Evolutionary conservation across 2,329 filamentous ascomycete species (phyloP), one percentile per base, ranked within the genome.

Genomic region (Exophiala sideris): DNA sequence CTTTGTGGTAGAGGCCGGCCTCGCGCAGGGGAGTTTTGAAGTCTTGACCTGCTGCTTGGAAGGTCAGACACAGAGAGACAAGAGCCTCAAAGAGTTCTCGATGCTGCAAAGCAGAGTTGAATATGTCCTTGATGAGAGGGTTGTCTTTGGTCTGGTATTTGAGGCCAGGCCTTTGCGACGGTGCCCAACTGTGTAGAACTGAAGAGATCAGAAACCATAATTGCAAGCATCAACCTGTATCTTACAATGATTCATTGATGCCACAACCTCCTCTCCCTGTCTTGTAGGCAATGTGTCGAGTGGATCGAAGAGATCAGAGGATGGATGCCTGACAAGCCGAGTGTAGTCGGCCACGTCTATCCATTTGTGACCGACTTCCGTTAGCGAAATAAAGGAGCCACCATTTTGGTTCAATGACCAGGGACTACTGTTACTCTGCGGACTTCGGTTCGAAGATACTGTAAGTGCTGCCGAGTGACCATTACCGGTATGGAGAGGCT

Each of bases 1-100:
- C 52, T 33, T 59, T 56, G 47, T 59, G 57, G 20, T 59, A 50
- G 10, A 59, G 47, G 18, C 49, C 39, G 10, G 40, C 48, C 35
- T 49, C 54, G 40, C 48, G 54, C 33, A 56, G 34, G 16, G 39
- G 34, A 11, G 20, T 34, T 7, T 56, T 41, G 33, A 56, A 56
- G 29, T 52, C 41, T 45, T 52, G 44, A 41, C 50, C 44, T 11
- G 53, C 53, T 3, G 57, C 57, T 21, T 46, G 51, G 47, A 59
- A 56, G 20, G 50, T 59, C 44, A 56, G 36, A 21, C 53, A 56
- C 21, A 59, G 47, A 16, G 57, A 53, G 14, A 59, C 39, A 35
- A 42, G 41, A n/a, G 57, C 49, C 41, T 59, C 53, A 39, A 59
- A 59, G 12, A 59, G 53, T 16, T 59, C 57, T 16, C 54, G 42